Evolutionary conservation across 2,329 filamentous ascomycete species (phyloP).

Genomic region (Neofusicoccum kwambonambiense): DNA sequence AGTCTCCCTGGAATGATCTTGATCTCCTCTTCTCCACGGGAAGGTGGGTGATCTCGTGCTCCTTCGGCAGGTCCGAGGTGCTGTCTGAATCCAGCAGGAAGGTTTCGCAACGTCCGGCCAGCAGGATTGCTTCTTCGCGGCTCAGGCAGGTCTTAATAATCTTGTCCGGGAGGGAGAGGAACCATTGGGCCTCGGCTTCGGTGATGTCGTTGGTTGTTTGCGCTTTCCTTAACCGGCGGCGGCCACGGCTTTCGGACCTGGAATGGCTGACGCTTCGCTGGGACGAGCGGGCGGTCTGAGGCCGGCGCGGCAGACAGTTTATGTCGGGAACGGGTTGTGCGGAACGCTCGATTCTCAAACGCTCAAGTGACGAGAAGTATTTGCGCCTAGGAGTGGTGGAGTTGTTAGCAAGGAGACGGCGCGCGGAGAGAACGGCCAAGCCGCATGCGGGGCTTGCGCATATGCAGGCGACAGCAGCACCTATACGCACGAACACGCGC

Average conservation of each 20-base stretch:
- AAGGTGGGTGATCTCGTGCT: not conserved
- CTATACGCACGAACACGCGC: not conserved
- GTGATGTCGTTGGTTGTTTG: constrained; percentile 37
- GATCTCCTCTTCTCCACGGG: constrained; percentile 11
- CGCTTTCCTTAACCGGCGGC: constrained; percentile 36
- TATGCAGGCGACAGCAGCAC: not conserved
- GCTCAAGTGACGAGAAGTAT: constrained; percentile 73
- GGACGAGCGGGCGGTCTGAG: constrained; percentile 9
- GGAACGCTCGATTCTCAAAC: constrained; percentile 61
- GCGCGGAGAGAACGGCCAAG: not conserved
- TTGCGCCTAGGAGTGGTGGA: constrained; percentile 45
- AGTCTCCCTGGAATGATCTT: constrained; percentile 1
- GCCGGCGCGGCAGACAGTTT: constrained; percentile 18
- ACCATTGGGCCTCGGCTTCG: constrained; percentile 65
- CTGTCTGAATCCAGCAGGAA: constrained; percentile 25
- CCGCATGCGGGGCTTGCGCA: not conserved
- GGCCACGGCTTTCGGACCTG: constrained; percentile 20
- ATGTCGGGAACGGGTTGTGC: constrained; percentile 20
- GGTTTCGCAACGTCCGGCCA: constrained; percentile 54
- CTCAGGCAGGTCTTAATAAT: constrained; percentile 69
- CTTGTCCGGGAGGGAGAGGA: constrained; percentile 69
- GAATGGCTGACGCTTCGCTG: constrained; percentile 11
- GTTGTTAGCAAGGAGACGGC: constrained; percentile 22
- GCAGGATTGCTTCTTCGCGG: constrained; percentile 65
- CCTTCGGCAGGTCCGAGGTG: constrained; percentile 12